Percentiles rank a stretch among this genome's conserved stretches.
Evolutionary conservation across 192 early-diverging fungal genomes (phyloP).

Genomic region (Backusella luteola): DNA sequence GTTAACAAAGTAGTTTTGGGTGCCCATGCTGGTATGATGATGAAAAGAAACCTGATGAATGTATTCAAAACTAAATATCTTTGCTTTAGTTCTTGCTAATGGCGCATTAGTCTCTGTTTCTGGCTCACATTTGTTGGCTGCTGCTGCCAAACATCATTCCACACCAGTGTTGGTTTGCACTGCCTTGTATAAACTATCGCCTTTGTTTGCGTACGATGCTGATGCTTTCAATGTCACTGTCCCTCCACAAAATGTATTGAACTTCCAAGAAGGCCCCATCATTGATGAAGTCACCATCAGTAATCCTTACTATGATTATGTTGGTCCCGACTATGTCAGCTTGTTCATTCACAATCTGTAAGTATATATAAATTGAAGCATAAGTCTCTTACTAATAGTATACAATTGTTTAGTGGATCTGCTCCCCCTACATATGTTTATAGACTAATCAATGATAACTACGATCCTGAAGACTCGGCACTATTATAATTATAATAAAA

Average conservation of each 20-base stretch:
- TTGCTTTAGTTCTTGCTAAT: conserved; percentile 71
- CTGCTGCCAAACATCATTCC: conserved; percentile 90
- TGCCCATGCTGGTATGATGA: conserved; percentile 65
- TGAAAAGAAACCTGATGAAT: neutral
- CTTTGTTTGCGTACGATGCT: conserved; percentile 85
- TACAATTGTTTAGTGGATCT: conserved; percentile 16
- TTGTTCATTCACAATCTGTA: conserved; percentile 91
- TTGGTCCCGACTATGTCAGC: conserved; percentile 85
- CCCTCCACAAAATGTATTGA: conserved; percentile 78
- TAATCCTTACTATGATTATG: conserved; percentile 91
- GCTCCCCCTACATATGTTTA: conserved; percentile 30
- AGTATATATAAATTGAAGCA: conserved; percentile 21
- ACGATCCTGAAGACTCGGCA: conserved; percentile 40
- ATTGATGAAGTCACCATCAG: conserved; percentile 77
- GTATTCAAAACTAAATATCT: neutral
- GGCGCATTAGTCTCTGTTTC: conserved; percentile 85
- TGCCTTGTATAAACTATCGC: conserved; percentile 88
- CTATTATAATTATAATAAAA: conserved; percentile 17
- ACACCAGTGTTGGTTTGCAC: conserved; percentile 93
- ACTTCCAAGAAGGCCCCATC: conserved; percentile 78
- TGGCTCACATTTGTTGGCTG: conserved; percentile 81
- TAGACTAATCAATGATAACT: conserved; percentile 61
- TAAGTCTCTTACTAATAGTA: neutral
- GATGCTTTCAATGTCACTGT: conserved; percentile 80
- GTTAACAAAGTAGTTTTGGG: conserved; percentile 98